Percentiles rank a stretch among this genome's conserved stretches.
Evolutionary conservation across 2,329 filamentous ascomycete genomes (phyloP).

Genomic region (Curvularia lunata): DNA sequence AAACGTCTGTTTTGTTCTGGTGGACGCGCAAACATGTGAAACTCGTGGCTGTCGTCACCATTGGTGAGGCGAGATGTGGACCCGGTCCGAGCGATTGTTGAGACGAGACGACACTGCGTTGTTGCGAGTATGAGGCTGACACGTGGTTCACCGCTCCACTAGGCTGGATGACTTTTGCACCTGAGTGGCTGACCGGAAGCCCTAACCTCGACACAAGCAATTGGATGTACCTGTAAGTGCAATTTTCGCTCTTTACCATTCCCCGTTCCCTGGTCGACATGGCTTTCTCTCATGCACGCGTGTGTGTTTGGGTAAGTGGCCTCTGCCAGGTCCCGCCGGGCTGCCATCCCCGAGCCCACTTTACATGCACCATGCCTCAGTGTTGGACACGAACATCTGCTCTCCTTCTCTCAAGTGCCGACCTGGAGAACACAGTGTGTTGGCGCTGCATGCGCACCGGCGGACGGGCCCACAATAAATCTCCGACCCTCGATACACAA

Average conservation of each 20-base stretch:
- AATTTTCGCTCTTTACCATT: slow-evolving; percentile 1
- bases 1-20: slow-evolving; percentile 7
- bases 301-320: neutral
- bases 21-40: slow-evolving; percentile 13
- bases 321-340: neutral
- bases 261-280: neutral
- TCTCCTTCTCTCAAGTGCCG: slow-evolving; percentile 6
- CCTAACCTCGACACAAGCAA: slow-evolving; percentile 64
- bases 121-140: slow-evolving; percentile 43
- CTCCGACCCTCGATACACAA: slow-evolving; percentile 4
- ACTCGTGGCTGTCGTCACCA: slow-evolving; percentile 9
- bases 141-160: slow-evolving; percentile 45
- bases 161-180: slow-evolving; percentile 69
- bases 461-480: slow-evolving; percentile 26
- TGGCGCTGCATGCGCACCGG: slow-evolving; percentile 25
- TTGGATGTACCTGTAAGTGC: slow-evolving; percentile 62
- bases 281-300: neutral
- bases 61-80: slow-evolving; percentile 30
- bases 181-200: slow-evolving; percentile 67
- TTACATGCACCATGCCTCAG: neutral
- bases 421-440: slow-evolving; percentile 13
- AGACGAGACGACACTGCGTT: slow-evolving; percentile 25
- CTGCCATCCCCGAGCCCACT: neutral
- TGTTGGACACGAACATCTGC: neutral
- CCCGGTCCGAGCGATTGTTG: slow-evolving; percentile 25